A percentile compares a stretch with the other conserved stretches of the same genome.
Conservation (phyloP, 2,329 filamentous ascomycete species). For the Lachnellula hyalina region DNA sequence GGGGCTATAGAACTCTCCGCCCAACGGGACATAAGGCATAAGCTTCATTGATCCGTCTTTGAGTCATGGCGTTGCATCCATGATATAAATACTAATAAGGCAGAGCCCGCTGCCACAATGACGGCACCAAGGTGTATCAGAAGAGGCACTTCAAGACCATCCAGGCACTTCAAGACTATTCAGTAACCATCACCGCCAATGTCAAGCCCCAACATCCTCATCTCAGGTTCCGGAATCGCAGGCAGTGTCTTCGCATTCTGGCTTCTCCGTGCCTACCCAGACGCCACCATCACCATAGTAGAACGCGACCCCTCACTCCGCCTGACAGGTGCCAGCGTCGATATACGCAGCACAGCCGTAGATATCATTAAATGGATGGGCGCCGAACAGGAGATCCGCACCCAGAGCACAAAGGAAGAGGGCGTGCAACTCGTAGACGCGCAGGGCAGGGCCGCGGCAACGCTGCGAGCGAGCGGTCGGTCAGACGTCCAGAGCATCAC, state of each 20-base stretch:
- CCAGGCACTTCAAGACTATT: too few species aligned
- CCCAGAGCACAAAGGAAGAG: conserved; percentile 2
- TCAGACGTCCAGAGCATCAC: conserved; percentile 5
- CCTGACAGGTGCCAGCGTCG: conserved; percentile 3
- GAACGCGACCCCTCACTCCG: conserved; percentile 4
- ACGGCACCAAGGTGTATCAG: too few species aligned
- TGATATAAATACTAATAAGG: too few species aligned
- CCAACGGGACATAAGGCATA: too few species aligned
- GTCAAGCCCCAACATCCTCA: conserved; percentile 3
- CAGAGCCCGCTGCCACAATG: too few species aligned
- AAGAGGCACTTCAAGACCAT: too few species aligned
- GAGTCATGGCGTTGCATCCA: too few species aligned
- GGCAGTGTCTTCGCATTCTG: conserved; percentile 1
- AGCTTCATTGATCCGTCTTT: too few species aligned
- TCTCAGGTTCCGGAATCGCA: conserved; percentile 2
- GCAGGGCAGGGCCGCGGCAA: not conserved
- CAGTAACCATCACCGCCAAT: not conserved
- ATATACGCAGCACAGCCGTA: conserved; percentile 4
- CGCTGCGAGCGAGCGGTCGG: not conserved
- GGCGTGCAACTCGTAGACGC: conserved; percentile 1
- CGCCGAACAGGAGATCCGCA: conserved; percentile 2
- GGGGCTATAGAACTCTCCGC: too few species aligned
- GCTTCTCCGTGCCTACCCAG: conserved; percentile 1
- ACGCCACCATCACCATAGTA: conserved; percentile 4
- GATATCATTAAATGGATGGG: conserved; percentile 7